A percentile compares a stretch with the other conserved stretches of the same genome.
Evolutionary conservation across 2,329 filamentous ascomycete genomes (phyloP).

Genomic region (Triangularia setosa): DNA sequence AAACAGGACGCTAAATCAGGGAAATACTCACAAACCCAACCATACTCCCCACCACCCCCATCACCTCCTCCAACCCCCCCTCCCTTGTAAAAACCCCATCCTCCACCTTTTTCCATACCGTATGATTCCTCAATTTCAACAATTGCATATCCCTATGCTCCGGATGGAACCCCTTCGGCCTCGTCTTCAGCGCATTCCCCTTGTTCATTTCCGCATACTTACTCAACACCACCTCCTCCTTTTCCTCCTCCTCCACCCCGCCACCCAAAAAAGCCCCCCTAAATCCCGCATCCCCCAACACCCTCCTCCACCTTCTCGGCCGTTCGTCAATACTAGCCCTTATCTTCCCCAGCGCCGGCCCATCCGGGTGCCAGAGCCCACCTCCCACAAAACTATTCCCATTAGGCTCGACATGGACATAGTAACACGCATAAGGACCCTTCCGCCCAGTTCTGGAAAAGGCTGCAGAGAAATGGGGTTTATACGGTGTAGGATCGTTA

Average conservation of each 20-base stretch:
- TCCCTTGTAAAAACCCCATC: slow-evolving; percentile 60
- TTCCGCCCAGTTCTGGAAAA: slow-evolving; percentile 87
- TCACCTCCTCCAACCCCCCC: slow-evolving; percentile 60
- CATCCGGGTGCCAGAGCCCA: slow-evolving; percentile 77
- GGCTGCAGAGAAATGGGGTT: slow-evolving; percentile 80
- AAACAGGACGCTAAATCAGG: slow-evolving; percentile 10
- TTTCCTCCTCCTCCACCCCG: slow-evolving; percentile 31
- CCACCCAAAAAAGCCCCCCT: slow-evolving; percentile 58
- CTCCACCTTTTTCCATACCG: slow-evolving; percentile 61
- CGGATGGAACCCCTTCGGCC: slow-evolving; percentile 63
- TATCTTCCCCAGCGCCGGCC: slow-evolving; percentile 60
- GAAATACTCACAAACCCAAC: slow-evolving; percentile 69
- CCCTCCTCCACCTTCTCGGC: slow-evolving; percentile 64
- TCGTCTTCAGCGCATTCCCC: slow-evolving; percentile 75
- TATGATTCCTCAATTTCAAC: slow-evolving; percentile 76
- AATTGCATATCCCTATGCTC: slow-evolving; percentile 64
- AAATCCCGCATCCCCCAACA: slow-evolving; percentile 59
- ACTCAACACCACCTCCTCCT: slow-evolving; percentile 55
- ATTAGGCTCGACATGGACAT: slow-evolving; percentile 72
- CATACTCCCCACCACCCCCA: slow-evolving; percentile 62
- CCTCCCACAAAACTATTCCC: slow-evolving; percentile 70
- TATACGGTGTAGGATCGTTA: slow-evolving; percentile 83
- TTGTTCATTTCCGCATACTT: slow-evolving; percentile 69
- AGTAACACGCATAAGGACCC: slow-evolving; percentile 84
- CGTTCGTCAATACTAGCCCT: slow-evolving; percentile 72